Percentiles rank a stretch among this genome's conserved stretches.
Evolutionary conservation across 805 yeast species (phyloP).

Genomic region (Hanseniaspora taiwanica): DNA sequence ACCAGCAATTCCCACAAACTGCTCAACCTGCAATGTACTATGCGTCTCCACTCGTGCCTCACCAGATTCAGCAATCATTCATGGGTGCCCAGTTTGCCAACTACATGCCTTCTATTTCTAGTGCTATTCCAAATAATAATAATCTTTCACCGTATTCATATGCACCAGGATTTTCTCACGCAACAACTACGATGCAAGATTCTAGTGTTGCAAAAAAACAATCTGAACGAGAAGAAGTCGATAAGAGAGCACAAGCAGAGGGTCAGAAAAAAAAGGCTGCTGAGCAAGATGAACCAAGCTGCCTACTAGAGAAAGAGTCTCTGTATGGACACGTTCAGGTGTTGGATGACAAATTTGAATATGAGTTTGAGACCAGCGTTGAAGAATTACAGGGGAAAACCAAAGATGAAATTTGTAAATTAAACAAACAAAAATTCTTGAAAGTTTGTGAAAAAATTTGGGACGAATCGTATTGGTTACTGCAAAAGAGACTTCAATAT

Average conservation of each 20-base stretch:
- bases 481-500: slow-evolving; percentile 2
- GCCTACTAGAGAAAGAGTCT: background rate
- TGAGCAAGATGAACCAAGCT: background rate
- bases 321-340: background rate
- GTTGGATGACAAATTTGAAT: slow-evolving; percentile 4
- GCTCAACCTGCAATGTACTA: background rate
- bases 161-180: too few species aligned
- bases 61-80: too few species aligned
- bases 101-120: too few species aligned
- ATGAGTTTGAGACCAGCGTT: slow-evolving; percentile 2
- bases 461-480: slow-evolving; percentile 5
- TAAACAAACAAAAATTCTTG: slow-evolving; percentile 5
- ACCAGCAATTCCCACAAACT: too few species aligned
- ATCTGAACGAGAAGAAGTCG: background rate
- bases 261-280: background rate
- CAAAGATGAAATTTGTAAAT: slow-evolving; percentile 1
- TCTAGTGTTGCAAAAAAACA: too few species aligned
- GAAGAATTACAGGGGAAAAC: background rate
- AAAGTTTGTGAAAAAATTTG: slow-evolving; percentile 7
- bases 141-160: too few species aligned
- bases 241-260: background rate
- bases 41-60: background rate
- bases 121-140: too few species aligned
- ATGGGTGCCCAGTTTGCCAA: too few species aligned
- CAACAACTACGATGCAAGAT: too few species aligned